Evolutionary conservation across 352 stramenopile species (phyloP), one percentile per base, ranked within the genome.

Genomic region (Pythium utonaiense): DNA sequence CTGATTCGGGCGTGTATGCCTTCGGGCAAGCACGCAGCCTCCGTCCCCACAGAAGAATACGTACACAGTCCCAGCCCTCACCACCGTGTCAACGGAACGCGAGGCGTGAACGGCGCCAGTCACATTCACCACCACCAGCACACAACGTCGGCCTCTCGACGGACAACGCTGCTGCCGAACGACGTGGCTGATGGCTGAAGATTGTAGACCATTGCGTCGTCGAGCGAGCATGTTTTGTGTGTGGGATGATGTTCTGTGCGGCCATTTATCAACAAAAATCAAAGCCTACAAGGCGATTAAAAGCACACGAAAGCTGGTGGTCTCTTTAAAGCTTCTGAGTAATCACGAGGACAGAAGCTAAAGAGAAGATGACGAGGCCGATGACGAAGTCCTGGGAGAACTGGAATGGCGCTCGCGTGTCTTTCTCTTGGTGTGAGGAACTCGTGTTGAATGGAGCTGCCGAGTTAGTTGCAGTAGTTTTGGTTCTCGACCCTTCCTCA

Each of bases 341-440:
- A 17, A 66, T 75, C 30, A 80, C 76, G 22, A 81, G 30, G 8
- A 75, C 34, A 4, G 67, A 62, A 14, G 42, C 58, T 33, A 78
- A 21, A 9, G 64, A 28, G 21, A 69, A 70, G 13, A 50, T 66
- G 16, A 42, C 28, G 14, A 67, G 51, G 7, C 55, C 59, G 12
- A 71, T 3, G 17, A 86, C 50, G 54, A 89, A 88, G 10, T 82
- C 74, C 1, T 45, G 28, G 0, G 67, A 72, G 62, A 91, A 89
- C 13, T 67, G 56, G 52, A 88, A 90, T 4, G 28, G 48, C 14
- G 50, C 14, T 4, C 10, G 25, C 8, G 25, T n/a, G 38, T 21
- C 14, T 48, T 22, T 13, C 10, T 34, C 10, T 49, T 40, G 53
- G 34, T 12, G 48, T 24, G 22, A 24, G 30, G 50, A 21, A 14